Evolutionary conservation across 305 asterid species (phyloP).

Genomic region (Fraxinus albicans): DNA sequence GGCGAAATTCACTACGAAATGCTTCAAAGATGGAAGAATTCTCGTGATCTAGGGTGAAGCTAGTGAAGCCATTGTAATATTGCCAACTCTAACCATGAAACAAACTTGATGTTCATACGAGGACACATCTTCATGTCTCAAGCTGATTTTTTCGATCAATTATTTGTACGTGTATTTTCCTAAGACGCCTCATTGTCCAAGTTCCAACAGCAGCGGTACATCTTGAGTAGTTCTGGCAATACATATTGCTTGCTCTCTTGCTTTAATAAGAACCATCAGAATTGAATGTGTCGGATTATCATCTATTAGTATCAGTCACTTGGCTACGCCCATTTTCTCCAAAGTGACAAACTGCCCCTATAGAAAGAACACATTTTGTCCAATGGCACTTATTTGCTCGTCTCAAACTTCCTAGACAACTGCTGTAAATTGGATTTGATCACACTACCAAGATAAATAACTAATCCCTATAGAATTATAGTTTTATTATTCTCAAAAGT

Average conservation of each 20-base stretch:
- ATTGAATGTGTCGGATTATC: neutral
- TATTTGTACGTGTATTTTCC: neutral
- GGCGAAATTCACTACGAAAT: constrained; percentile 52
- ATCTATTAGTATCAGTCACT: neutral
- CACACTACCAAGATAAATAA: no score
- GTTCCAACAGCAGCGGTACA: no score
- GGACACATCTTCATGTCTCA: neutral
- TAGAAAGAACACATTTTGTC: no score
- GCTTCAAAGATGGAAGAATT: constrained; percentile 34
- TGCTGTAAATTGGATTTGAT: no score
- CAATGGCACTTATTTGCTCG: no score
- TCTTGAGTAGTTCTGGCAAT: no score
- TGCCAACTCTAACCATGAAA: constrained; percentile 34
- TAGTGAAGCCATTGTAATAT: constrained; percentile 50
- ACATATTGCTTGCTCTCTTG: neutral
- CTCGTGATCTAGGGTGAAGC: constrained; percentile 39
- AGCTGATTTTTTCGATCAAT: neutral
- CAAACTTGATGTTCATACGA: neutral
- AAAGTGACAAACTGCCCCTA: no score
- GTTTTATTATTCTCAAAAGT: no score
- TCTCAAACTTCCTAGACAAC: no score
- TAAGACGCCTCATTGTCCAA: neutral
- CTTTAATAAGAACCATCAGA: neutral
- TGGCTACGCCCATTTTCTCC: no score
- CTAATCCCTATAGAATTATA: no score